These are phyloP conservation scores for Funneliformis mosseae DNA, from an alignment of 192 early-diverging fungal genomes.

Conservation along the genomic window DNA sequence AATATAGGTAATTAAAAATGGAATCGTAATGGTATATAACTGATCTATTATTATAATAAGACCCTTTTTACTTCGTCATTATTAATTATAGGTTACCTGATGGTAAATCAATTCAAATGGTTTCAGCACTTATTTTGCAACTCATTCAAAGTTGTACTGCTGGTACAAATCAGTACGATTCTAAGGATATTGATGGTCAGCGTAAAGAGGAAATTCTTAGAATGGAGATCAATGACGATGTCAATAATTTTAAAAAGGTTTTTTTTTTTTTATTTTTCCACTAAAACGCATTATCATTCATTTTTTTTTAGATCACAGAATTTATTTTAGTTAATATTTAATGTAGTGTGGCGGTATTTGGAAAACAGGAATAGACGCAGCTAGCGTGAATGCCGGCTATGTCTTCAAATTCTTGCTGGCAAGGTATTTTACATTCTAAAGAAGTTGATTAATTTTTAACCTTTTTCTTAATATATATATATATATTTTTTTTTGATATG, in stretches of 20 bases:
- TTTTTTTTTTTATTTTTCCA: too few species aligned
- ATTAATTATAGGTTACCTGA: slow-evolving; percentile 43
- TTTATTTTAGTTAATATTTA: not conserved
- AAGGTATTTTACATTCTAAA: slow-evolving; percentile 44
- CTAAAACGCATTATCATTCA: slow-evolving; percentile 23
- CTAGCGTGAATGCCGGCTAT: slow-evolving; percentile 58
- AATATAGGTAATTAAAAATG: slow-evolving; percentile 27
- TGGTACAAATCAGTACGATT: slow-evolving; percentile 2
- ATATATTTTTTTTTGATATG: slow-evolving; percentile 41
- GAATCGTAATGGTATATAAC: not conserved
- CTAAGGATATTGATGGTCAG: slow-evolving; percentile 9
- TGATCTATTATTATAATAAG: not conserved
- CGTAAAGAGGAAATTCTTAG: not conserved
- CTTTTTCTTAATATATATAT: slow-evolving; percentile 32
- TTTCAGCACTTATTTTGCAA: slow-evolving; percentile 71
- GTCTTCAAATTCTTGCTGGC: slow-evolving; percentile 63
- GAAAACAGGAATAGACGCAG: slow-evolving; percentile 55
- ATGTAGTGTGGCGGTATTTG: slow-evolving; percentile 24
- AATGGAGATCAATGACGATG: not conserved
- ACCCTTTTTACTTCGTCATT: not conserved
- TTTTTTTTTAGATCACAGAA: not conserved
- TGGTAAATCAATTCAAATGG: slow-evolving; percentile 70
- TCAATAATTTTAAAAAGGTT: slow-evolving; percentile 15
- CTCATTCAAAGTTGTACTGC: slow-evolving; percentile 63
- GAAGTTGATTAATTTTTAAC: not conserved